These are phyloP conservation scores for California macrophylla DNA, from an alignment of 441 rosid species.

Conservation along the genomic window DNA sequence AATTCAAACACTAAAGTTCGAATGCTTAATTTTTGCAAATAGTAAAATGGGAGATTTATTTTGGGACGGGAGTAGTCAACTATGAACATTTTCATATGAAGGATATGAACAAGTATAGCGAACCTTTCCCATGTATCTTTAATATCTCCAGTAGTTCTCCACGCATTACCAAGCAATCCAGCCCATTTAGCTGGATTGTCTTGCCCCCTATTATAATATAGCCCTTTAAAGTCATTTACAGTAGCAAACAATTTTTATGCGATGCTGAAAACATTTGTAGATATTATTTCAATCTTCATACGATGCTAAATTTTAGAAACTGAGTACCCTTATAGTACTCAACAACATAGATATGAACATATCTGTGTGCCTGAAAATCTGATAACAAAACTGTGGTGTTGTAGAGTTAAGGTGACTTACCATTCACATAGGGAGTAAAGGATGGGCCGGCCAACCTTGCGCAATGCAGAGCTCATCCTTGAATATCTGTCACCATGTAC, in stretches of 20 bases:
- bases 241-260: background rate
- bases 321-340: no score
- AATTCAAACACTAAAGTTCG: no score
- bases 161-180: slow-evolving; percentile 24
- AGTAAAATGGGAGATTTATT: background rate
- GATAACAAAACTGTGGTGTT: background rate
- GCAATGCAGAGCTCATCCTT: slow-evolving; percentile 31
- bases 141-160: slow-evolving; percentile 39
- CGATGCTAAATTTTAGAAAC: background rate
- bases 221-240: background rate
- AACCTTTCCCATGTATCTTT: slow-evolving; percentile 31
- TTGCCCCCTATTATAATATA: slow-evolving; percentile 24
- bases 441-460: slow-evolving; percentile 23
- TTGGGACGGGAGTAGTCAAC: no score
- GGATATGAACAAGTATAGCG: background rate
- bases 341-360: background rate
- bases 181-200: slow-evolving; percentile 32
- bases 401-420: slow-evolving; percentile 15
- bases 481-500: slow-evolving; percentile 19
- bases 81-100: background rate
- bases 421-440: slow-evolving; percentile 32
- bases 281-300: background rate
- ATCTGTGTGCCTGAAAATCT: background rate
- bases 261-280: background rate
- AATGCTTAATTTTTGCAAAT: background rate